Base-by-base conservation (phyloP, 345 rosid genomes). In the Clarkia xantiana region DNA sequence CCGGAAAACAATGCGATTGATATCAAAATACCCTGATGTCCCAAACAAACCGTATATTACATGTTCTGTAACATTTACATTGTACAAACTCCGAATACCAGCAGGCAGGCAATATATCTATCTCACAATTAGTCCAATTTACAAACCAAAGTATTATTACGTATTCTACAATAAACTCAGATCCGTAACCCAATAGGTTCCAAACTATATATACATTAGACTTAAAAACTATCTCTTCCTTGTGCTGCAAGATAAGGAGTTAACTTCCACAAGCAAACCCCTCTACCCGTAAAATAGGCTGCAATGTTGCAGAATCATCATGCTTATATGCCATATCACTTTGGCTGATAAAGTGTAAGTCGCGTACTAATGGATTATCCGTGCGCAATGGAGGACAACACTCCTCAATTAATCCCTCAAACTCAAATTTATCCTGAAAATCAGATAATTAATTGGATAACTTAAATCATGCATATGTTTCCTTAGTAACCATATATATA, bases 331-430 rank as follows among this genome's bases (percentile, higher is more conserved):
- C 23, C 29, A 39, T 2, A 17, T 20, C 2, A 19, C 22, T 15
- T 15, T 0, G 46, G 52, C 14, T 40, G n/a, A 47, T 56, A 12
- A 56, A 47, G 17, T 46, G 60, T n/a, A 16, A n/a, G 46, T 47
- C 53, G 7, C 25, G 6, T 8, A 56, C 36, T 38, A 40, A 47
- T 0, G 52, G 52, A 16, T 56, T 40, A 22, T 47, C 40, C 6
- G 15, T 11, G 36, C 53, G 40, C 14, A 4, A 15, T 36, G 60
- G 52, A 47, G 60, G 53, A 12, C 52, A 56, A 13, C 52, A 18
- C 45, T 20, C 36, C 1, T 29, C 8, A 10, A 29, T 5, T 29
- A 7, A 51, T 17, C 4, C 42, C 13, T 19, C 47, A 19, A n/a
- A 15, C 36, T 40, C 5, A 1, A 40, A 45, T 16, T 10, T 20